Conservation (phyloP, 2,329 filamentous ascomycete genomes). For the Bipolaris cookei region DNA sequence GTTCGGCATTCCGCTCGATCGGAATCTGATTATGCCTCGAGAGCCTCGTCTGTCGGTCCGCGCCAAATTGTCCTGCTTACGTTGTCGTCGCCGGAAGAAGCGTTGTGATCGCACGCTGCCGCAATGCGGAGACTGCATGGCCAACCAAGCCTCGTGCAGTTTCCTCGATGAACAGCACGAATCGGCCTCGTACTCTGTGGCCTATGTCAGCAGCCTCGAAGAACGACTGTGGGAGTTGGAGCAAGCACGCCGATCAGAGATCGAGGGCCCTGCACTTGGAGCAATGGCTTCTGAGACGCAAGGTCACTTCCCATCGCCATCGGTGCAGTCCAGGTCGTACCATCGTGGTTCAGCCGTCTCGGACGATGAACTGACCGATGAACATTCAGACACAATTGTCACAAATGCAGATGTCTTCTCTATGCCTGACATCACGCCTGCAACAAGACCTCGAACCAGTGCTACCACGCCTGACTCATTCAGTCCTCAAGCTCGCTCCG, state of each 20-base stretch:
- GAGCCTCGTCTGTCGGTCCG: not conserved
- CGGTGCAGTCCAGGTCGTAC: not conserved
- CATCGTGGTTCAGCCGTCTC: not conserved
- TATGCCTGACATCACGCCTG: not conserved
- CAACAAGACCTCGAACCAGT: not conserved
- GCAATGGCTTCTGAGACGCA: not conserved
- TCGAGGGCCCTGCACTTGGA: not conserved
- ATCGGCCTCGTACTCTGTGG: not conserved
- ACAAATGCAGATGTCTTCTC: not conserved
- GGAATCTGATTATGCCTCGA: not conserved
- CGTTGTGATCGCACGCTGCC: not conserved
- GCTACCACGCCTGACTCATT: not conserved
- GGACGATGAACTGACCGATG: not conserved
- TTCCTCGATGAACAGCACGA: not conserved
- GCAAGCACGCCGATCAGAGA: not conserved
- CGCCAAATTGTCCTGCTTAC: not conserved
- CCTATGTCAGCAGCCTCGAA: not conserved
- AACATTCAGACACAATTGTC: not conserved
- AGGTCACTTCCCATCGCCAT: not conserved
- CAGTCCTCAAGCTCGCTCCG: not conserved
- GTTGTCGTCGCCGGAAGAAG: not conserved
- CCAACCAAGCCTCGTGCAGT: not conserved
- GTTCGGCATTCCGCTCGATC: not conserved
- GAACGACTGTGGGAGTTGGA: not conserved
- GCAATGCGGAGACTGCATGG: not conserved